Evolutionary conservation across 2,329 filamentous ascomycete genomes (phyloP).

Genomic region (Aspergillus transmontanensis): DNA sequence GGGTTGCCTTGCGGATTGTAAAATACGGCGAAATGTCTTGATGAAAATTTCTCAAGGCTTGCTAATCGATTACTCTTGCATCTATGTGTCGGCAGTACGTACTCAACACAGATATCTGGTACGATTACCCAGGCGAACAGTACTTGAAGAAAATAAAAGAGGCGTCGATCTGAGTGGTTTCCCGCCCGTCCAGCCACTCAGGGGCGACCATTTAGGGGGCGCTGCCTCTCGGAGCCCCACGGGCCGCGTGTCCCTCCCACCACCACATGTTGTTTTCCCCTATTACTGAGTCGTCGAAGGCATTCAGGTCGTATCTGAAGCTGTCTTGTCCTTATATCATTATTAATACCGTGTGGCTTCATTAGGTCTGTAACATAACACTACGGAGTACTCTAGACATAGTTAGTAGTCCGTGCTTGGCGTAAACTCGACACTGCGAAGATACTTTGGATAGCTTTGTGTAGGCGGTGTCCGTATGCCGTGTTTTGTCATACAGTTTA

Average conservation of each 20-base stretch:
- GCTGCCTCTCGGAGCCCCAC: conserved; percentile 20
- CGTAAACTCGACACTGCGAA: background rate
- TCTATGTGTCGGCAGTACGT: background rate
- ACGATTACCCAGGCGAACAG: background rate
- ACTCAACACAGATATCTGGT: background rate
- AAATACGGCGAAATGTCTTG: background rate
- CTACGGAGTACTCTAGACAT: background rate
- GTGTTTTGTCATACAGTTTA: background rate
- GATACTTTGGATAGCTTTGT: no score
- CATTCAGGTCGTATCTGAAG: background rate
- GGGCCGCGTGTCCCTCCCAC: conserved; percentile 27
- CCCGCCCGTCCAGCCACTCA: conserved; percentile 23
- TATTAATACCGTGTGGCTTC: background rate
- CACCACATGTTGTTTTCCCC: conserved; percentile 11
- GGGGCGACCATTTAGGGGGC: conserved; percentile 5
- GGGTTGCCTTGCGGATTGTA: background rate
- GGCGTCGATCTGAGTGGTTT: conserved; percentile 21
- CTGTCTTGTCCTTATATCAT: background rate
- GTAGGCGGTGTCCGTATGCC: no score
- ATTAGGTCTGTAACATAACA: background rate
- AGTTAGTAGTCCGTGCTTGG: background rate
- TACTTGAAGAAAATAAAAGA: conserved; percentile 1
- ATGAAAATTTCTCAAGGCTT: background rate
- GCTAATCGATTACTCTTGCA: background rate
- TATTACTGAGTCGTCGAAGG: background rate